These are phyloP conservation scores for Viridothelium virens DNA, from an alignment of 495 filamentous ascomycete species.

Conservation along the genomic window DNA sequence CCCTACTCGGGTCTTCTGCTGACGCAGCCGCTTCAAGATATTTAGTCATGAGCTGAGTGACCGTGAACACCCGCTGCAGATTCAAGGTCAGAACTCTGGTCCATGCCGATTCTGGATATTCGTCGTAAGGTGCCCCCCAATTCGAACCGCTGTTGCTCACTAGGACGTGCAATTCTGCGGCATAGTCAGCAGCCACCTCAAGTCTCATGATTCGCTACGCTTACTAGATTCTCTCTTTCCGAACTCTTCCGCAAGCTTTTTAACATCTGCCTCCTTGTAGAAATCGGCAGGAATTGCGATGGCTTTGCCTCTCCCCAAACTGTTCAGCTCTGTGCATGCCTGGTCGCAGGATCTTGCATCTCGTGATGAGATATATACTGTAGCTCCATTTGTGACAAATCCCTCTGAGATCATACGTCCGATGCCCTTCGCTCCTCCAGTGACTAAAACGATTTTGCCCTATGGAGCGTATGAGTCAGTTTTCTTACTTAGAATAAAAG, in stretches of 20 bases:
- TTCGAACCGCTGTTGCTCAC: conserved; percentile 75
- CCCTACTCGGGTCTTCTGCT: conserved; percentile 48
- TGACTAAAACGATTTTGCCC: conserved; percentile 32
- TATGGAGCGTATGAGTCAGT: background rate
- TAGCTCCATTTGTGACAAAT: conserved; percentile 31
- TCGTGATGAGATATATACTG: conserved; percentile 72
- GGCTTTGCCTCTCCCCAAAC: conserved; percentile 53
- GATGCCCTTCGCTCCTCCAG: conserved; percentile 33
- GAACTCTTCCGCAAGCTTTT: conserved; percentile 56
- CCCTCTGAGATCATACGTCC: conserved; percentile 34
- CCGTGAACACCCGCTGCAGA: conserved; percentile 69
- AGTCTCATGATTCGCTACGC: conserved; percentile 15
- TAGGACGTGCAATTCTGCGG: conserved; percentile 60
- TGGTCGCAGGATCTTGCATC: conserved; percentile 54
- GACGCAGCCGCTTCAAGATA: conserved; percentile 52
- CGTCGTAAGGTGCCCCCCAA: conserved; percentile 60
- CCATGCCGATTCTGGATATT: conserved; percentile 62
- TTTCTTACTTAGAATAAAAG: background rate
- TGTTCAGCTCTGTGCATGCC: conserved; percentile 54
- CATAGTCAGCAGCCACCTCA: background rate
- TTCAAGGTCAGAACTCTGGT: conserved; percentile 70
- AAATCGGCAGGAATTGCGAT: conserved; percentile 63
- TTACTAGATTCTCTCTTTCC: conserved; percentile 52
- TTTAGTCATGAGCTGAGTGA: conserved; percentile 66
- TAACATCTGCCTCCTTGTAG: conserved; percentile 64